Conservation (phyloP, 805 yeast species). For the Starmerella geochares region DNA sequence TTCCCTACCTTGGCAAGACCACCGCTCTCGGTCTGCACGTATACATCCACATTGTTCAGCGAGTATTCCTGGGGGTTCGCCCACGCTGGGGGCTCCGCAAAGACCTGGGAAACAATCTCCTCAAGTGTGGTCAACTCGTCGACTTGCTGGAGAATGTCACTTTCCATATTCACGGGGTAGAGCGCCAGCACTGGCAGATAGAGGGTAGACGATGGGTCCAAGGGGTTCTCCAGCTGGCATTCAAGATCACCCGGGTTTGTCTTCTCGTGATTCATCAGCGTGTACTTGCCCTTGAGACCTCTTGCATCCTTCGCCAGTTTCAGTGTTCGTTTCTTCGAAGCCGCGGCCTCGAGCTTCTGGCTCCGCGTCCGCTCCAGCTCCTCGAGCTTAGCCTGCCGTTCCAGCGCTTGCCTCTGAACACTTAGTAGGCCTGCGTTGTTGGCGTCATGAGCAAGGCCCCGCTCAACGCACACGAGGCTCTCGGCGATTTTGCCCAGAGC, state of each 20-base stretch:
- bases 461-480: constrained; percentile 52
- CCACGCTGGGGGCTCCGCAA: constrained; percentile 61
- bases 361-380: constrained; percentile 12
- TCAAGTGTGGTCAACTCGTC: constrained; percentile 61
- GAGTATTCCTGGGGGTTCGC: constrained; percentile 47
- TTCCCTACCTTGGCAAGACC: constrained; percentile 81
- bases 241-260: constrained; percentile 37
- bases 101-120: constrained; percentile 51
- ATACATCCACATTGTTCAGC: constrained; percentile 53
- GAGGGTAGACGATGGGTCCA: constrained; percentile 52
- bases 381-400: constrained; percentile 30
- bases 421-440: constrained; percentile 47
- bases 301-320: constrained; percentile 53
- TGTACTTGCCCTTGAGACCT: constrained; percentile 28
- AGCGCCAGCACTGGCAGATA: constrained; percentile 71
- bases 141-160: constrained; percentile 67
- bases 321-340: constrained; percentile 30
- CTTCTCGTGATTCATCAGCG: constrained; percentile 24
- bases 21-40: constrained; percentile 71
- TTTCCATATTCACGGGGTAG: constrained; percentile 75
- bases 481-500: constrained; percentile 61
- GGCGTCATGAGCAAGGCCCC: constrained; percentile 54
- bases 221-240: constrained; percentile 26
- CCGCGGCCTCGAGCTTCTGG: constrained; percentile 20
- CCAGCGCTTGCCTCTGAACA: constrained; percentile 37